These are phyloP conservation scores for Ceratocystis huliohia DNA, from an alignment of 2,329 filamentous ascomycete species.

Conservation along the genomic window DNA sequence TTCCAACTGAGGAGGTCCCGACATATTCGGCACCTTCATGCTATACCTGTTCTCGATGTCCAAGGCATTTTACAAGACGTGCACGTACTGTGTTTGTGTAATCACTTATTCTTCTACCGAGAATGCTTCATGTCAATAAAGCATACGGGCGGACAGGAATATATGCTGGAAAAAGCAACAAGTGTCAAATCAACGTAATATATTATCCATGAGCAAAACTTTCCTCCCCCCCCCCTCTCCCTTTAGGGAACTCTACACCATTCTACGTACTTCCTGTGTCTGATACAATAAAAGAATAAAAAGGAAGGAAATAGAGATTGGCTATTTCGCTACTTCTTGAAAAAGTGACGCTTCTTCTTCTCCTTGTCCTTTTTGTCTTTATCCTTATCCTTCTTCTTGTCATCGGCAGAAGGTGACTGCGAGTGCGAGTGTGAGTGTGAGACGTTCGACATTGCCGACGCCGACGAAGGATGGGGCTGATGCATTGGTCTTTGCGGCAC, in stretches of 20 bases:
- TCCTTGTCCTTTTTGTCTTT: constrained; percentile 20
- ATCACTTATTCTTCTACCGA: too few relatives aligned
- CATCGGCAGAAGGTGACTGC: constrained; percentile 3
- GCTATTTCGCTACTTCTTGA: constrained; percentile 15
- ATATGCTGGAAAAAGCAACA: too few relatives aligned
- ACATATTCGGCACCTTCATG: background rate
- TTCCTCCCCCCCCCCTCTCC: too few relatives aligned
- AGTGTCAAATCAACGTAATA: too few relatives aligned
- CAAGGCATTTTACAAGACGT: too few relatives aligned
- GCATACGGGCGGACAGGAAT: too few relatives aligned
- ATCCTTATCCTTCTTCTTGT: constrained; percentile 15
- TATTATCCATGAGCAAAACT: too few relatives aligned
- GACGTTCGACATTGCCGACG: constrained; percentile 17
- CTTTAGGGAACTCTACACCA: too few relatives aligned
- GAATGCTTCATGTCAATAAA: too few relatives aligned
- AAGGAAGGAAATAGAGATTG: background rate
- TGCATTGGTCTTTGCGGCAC: constrained; percentile 17
- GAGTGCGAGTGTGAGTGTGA: constrained; percentile 14
- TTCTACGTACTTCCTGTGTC: too few relatives aligned
- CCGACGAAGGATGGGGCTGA: constrained; percentile 17
- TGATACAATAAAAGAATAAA: background rate
- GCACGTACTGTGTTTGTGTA: too few relatives aligned
- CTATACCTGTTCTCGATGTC: background rate
- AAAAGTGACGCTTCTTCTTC: constrained; percentile 21
- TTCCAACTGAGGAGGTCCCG: background rate